Percentiles rank a stretch among this genome's conserved stretches.
These are phyloP conservation scores for Carex parvula DNA, from an alignment of 176 grass and related monocot species.

Conservation along the genomic window DNA sequence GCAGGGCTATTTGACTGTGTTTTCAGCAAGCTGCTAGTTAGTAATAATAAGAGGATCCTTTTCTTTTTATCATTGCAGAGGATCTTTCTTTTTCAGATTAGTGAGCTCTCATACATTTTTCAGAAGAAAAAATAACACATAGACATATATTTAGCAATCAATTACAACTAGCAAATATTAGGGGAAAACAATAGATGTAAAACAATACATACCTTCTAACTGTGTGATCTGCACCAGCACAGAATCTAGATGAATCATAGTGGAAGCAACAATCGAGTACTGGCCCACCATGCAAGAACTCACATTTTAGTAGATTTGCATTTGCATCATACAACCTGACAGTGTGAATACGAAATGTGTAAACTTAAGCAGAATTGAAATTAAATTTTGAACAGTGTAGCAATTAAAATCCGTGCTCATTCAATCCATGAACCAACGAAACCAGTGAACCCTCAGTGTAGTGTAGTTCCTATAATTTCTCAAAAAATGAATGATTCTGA, in stretches of 20 bases:
- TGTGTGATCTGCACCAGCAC: conserved; percentile 52
- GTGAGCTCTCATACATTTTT: neutral
- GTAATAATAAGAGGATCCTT: neutral
- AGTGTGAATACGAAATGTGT: conserved; percentile 34
- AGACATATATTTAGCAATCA: neutral
- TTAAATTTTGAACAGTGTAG: neutral
- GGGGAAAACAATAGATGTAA: neutral
- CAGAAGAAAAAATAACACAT: neutral
- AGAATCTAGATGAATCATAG: conserved; percentile 82
- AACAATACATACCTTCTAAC: conserved; percentile 57
- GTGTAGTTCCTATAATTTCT: no score
- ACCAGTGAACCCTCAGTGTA: no score
- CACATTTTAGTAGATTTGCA: conserved; percentile 48
- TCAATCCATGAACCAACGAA: neutral
- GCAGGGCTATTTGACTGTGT: neutral
- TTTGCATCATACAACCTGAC: conserved; percentile 75
- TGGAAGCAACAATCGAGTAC: conserved; percentile 99
- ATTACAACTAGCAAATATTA: conserved; percentile 4
- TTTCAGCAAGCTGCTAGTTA: neutral
- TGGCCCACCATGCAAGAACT: conserved; percentile 68
- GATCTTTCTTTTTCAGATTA: neutral
- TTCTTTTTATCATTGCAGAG: no score
- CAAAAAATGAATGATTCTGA: no score
- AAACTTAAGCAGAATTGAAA: neutral
- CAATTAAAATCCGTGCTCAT: neutral